Conservation (phyloP, 1,139 yeast species). For the Arxiozyma telluris region DNA sequence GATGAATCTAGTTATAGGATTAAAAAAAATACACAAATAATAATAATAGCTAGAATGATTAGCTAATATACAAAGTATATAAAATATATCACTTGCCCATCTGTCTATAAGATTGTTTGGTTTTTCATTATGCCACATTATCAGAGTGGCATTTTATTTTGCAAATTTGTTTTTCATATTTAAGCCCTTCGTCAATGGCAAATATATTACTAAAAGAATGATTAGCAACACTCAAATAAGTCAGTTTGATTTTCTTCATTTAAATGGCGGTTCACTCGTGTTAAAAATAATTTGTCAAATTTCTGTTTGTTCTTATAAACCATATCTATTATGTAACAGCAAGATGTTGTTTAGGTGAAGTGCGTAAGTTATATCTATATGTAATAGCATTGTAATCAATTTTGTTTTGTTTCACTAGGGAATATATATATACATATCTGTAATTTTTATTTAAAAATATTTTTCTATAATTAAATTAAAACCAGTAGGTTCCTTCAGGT, state of each 20-base stretch:
- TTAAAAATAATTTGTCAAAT: too few relatives aligned
- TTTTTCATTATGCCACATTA: neutral
- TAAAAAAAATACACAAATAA: neutral
- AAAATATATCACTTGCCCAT: too few relatives aligned
- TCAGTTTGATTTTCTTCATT: neutral
- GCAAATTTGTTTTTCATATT: neutral
- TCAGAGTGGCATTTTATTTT: neutral
- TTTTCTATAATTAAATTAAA: slow-evolving; percentile 1
- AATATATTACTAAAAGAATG: neutral
- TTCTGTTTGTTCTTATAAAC: too few relatives aligned
- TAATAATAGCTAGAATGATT: too few relatives aligned
- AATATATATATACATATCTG: neutral
- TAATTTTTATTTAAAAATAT: neutral
- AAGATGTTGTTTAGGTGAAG: too few relatives aligned
- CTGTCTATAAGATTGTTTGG: neutral
- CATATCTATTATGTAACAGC: neutral
- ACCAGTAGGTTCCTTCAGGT: neutral
- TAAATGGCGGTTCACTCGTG: neutral
- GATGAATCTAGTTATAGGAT: neutral
- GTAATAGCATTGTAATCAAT: neutral
- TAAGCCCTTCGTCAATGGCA: too few relatives aligned
- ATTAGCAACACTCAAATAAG: too few relatives aligned
- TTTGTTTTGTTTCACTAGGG: neutral
- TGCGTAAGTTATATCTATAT: too few relatives aligned
- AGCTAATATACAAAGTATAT: too few relatives aligned